These are phyloP conservation scores for Paracorniculantispora psalliotae DNA, from an alignment of 2,329 filamentous ascomycete species.

Conservation along the genomic window DNA sequence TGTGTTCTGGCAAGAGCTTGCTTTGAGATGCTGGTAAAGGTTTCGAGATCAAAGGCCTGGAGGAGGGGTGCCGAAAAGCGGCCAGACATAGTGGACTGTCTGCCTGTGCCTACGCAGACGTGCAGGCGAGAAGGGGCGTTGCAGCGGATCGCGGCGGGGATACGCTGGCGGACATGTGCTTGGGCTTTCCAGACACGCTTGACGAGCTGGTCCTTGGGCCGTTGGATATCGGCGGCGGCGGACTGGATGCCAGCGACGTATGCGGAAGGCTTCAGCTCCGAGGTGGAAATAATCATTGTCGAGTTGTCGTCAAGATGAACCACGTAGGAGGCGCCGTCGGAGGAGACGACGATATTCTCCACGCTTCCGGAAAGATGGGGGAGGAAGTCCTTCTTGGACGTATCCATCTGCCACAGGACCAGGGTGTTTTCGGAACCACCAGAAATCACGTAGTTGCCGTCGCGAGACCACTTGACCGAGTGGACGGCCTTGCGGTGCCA, in stretches of 20 bases:
- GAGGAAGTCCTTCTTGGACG: conserved; percentile 72
- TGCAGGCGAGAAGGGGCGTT: conserved; percentile 58
- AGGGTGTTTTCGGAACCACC: conserved; percentile 86
- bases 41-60: conserved; percentile 82
- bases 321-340: conserved; percentile 73
- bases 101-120: conserved; percentile 60
- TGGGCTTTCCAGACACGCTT: conserved; percentile 44
- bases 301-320: conserved; percentile 90
- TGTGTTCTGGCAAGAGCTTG: conserved; percentile 89
- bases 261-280: conserved; percentile 77
- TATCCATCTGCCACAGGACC: conserved; percentile 90
- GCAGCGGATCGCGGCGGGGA: conserved; percentile 61
- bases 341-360: conserved; percentile 78
- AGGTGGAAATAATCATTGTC: conserved; percentile 81
- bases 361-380: conserved; percentile 88
- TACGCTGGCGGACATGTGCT: conserved; percentile 40
- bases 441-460: conserved; percentile 95
- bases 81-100: conserved; percentile 50
- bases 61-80: conserved; percentile 54
- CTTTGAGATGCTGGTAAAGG: conserved; percentile 71
- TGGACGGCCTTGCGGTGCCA: conserved; percentile 88
- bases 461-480: conserved; percentile 83
- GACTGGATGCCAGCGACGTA: conserved; percentile 81
- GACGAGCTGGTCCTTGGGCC: conserved; percentile 49
- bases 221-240: conserved; percentile 44